Percentiles rank a stretch among this genome's conserved stretches.
phyloP scores from a whole-genome alignment of 2,329 filamentous ascomycete genomes.

The Cryphonectria radicalis region DNA sequence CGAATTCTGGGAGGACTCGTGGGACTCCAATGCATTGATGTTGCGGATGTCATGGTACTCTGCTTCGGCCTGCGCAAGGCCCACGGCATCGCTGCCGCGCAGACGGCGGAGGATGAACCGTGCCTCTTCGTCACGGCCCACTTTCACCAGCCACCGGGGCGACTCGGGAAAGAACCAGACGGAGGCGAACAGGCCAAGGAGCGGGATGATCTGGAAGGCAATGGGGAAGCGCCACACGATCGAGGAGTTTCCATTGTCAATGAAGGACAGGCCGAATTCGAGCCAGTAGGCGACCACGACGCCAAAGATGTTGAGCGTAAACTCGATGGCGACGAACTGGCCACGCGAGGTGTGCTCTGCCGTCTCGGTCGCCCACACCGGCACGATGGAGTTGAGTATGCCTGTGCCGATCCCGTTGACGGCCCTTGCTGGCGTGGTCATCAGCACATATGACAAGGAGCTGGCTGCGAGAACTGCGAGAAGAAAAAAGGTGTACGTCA shows the following conservation, averaged over 20 bases:
- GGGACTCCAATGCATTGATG: slow-evolving; percentile 65
- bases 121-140: slow-evolving; percentile 26
- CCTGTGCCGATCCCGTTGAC: slow-evolving; percentile 71
- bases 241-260: slow-evolving; percentile 29
- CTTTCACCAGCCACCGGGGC: slow-evolving; percentile 29
- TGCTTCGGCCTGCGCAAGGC: slow-evolving; percentile 19
- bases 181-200: slow-evolving; percentile 25
- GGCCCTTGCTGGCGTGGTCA: slow-evolving; percentile 49
- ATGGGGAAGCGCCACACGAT: slow-evolving; percentile 18
- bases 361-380: slow-evolving; percentile 73
- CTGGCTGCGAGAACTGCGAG: neutral
- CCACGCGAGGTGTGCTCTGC: slow-evolving; percentile 70
- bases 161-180: slow-evolving; percentile 30
- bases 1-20: slow-evolving; percentile 59
- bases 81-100: slow-evolving; percentile 17
- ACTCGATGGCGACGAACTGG: slow-evolving; percentile 72
- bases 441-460: neutral
- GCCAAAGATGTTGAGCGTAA: slow-evolving; percentile 50
- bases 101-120: slow-evolving; percentile 20
- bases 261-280: slow-evolving; percentile 39
- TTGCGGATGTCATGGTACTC: slow-evolving; percentile 65
- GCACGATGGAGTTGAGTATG: slow-evolving; percentile 71
- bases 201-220: slow-evolving; percentile 30
- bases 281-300: slow-evolving; percentile 41
- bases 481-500: no score